Percentiles rank a stretch among this genome's conserved stretches.
Evolutionary conservation across 306 rosid genomes (phyloP).

Genomic region (Acacia acuminata): DNA sequence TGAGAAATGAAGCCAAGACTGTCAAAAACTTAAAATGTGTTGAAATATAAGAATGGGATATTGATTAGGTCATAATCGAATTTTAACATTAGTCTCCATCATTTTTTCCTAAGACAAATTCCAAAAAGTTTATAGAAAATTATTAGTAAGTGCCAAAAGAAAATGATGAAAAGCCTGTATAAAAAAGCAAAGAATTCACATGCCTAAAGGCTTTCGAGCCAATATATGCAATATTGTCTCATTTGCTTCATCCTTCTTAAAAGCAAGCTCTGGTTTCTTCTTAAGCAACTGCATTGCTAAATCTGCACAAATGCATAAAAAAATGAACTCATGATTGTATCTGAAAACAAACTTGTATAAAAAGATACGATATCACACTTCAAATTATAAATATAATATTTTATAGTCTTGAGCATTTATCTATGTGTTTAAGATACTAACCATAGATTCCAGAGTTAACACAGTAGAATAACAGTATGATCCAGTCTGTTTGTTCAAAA

Average conservation of each 20-base stretch:
- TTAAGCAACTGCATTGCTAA: not conserved
- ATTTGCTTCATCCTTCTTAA: not conserved
- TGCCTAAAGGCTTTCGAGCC: slow-evolving; percentile 33
- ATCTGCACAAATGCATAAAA: not conserved
- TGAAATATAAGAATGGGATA: no score
- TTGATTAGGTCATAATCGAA: no score
- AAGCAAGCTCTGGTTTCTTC: not conserved
- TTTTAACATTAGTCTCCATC: no score
- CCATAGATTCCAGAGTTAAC: slow-evolving; percentile 21
- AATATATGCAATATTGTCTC: slow-evolving; percentile 41
- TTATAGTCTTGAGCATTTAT: no score
- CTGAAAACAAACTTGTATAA: no score
- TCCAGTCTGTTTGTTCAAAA: slow-evolving; percentile 7
- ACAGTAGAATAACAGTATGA: not conserved
- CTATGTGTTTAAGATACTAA: not conserved
- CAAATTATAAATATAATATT: not conserved
- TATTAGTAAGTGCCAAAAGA: no score
- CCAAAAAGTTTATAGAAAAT: no score
- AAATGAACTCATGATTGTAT: not conserved
- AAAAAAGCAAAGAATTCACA: no score
- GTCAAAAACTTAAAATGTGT: not conserved
- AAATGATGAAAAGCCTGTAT: no score
- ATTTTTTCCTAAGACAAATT: no score
- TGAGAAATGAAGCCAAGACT: not conserved
- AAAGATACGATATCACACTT: no score